Base-by-base conservation (phyloP, 345 rosid genomes). In the Euphorbia pulcherrima region DNA sequence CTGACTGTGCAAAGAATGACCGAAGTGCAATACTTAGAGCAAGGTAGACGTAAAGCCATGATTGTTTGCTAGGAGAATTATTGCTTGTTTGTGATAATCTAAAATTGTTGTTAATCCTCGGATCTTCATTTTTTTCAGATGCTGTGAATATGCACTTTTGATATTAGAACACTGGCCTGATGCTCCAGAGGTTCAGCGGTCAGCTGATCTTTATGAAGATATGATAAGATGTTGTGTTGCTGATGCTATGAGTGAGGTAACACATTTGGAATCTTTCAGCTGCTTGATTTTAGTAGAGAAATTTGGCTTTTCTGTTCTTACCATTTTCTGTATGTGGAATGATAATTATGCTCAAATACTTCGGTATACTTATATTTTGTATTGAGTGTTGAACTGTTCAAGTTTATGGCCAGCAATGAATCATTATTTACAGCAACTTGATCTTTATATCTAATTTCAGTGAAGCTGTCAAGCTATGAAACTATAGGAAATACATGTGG, bases 161-260 rank as follows among this genome's bases (percentile, higher is more conserved):
- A 81, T 92, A 62, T 84, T 94, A 55, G 99, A 94, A 75, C 84
- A 91, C 77, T 94, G 99, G 99, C 85, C 97, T 71, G 99, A 94
- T 84, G 97, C 97, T 59, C 93, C 96, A 60, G 99, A 94, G 79
- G 92, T 94, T 75, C 97, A 88, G 70, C 78, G 97, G 47, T 89
- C 93, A 33, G 93, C 91, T 70, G 97, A 89, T 77, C 83, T 89
- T 47, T 94, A 89, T 33, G 99, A 89, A 79, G 97, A 91, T 74
- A 63, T 94, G 71, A 91, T 91, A 41, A 83, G 85, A 74, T 94
- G 97, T 75, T 91, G 97, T 60, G 97, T 88, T 76, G 92, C 86
- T 18, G 99, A 94, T 85, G 99, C 99, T 69, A 94, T 94, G 95
- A 94, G 99, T 74, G 99, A 94, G 99, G 99, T 94, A 82, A 35